phyloP scores from a whole-genome alignment of 441 rosid species.

The Dalechampia spathulata region DNA sequence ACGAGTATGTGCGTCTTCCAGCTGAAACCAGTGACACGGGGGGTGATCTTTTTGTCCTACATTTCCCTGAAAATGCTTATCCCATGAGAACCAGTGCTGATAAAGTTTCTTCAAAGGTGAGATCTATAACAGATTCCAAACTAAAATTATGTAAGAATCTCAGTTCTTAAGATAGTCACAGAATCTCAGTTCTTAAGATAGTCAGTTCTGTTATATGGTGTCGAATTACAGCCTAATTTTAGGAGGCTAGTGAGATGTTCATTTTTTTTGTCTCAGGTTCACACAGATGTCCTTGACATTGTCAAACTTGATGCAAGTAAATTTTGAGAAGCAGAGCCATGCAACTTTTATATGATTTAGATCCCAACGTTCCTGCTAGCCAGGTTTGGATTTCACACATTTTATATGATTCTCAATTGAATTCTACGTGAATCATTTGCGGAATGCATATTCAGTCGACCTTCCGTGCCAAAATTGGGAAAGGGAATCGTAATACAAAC shows the following conservation, averaged over 20 bases:
- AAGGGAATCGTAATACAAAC: conserved; percentile 43
- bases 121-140: conserved; percentile 7
- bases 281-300: conserved; percentile 73
- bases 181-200: too few relatives aligned
- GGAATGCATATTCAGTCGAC: conserved; percentile 53
- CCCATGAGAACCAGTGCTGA: too few relatives aligned
- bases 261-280: conserved; percentile 47
- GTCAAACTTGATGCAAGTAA: conserved; percentile 75
- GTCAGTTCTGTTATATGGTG: too few relatives aligned
- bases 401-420: background rate
- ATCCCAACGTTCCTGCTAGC: conserved; percentile 88
- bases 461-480: conserved; percentile 91
- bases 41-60: conserved; percentile 72
- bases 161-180: too few relatives aligned
- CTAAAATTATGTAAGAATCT: too few relatives aligned
- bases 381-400: conserved; percentile 57
- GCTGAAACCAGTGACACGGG: conserved; percentile 58
- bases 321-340: conserved; percentile 57
- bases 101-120: conserved; percentile 75
- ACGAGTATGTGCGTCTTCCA: conserved; percentile 64
- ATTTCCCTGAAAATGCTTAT: conserved; percentile 51
- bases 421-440: conserved; percentile 4
- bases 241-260: conserved; percentile 10
- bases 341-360: too few relatives aligned
- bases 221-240: too few relatives aligned